phyloP scores from a whole-genome alignment of 495 filamentous ascomycete species.

The Annulohypoxylon stygium region DNA sequence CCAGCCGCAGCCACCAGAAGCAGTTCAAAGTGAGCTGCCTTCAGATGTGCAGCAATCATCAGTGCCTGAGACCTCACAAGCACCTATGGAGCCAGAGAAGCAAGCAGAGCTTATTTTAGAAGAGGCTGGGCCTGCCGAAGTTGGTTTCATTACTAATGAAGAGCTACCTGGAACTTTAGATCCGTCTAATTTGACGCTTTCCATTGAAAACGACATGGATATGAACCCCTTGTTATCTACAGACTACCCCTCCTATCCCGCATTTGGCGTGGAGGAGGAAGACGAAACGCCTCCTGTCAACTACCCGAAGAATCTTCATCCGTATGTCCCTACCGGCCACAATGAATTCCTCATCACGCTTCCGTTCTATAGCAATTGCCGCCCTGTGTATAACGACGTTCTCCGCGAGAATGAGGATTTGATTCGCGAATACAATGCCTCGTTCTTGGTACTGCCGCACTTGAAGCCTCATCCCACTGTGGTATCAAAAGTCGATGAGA shows the following conservation, averaged over 20 bases:
- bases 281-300: constrained; percentile 24
- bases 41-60: constrained; percentile 27
- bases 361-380: constrained; percentile 55
- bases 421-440: constrained; percentile 52
- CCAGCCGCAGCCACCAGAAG: constrained; percentile 13
- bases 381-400: constrained; percentile 56
- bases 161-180: constrained; percentile 54
- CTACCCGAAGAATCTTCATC: constrained; percentile 42
- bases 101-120: constrained; percentile 16
- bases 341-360: constrained; percentile 57
- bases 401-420: constrained; percentile 52
- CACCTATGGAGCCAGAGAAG: constrained; percentile 15
- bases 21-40: constrained; percentile 4
- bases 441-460: constrained; percentile 43
- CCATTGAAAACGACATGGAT: constrained; percentile 49
- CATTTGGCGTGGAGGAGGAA: constrained; percentile 38
- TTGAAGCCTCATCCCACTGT: constrained; percentile 45
- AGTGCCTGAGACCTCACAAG: constrained; percentile 22
- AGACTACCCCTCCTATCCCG: constrained; percentile 37
- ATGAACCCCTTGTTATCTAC: constrained; percentile 41
- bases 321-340: constrained; percentile 34
- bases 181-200: constrained; percentile 54
- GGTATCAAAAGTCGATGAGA: constrained; percentile 52
- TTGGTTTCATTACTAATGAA: constrained; percentile 22
- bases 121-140: constrained; percentile 11